Percentiles rank a stretch among this genome's conserved stretches.
Conservation (phyloP, 139 green algal genomes). For the Ulvella scutata region DNA sequence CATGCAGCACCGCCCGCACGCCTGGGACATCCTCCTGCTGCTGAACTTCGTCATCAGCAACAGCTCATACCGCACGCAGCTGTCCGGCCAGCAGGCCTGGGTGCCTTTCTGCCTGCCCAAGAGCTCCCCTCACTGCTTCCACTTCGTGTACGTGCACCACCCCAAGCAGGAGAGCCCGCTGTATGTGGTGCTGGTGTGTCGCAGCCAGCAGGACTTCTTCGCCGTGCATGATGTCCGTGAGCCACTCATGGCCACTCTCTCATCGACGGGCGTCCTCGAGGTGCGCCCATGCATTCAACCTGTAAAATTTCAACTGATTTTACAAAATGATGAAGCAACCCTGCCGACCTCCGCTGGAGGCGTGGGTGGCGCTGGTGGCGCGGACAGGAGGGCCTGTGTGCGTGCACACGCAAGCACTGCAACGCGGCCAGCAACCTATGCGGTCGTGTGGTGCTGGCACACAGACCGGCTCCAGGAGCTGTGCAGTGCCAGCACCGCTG, state of each 20-base stretch:
- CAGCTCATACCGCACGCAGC: not conserved
- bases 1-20: not conserved
- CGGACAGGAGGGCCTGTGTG: too few relatives aligned
- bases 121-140: constrained; percentile 1
- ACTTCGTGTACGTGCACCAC: constrained; percentile 1
- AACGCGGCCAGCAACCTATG: too few relatives aligned
- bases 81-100: not conserved
- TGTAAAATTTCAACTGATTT: too few relatives aligned
- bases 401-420: too few relatives aligned
- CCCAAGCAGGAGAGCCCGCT: not conserved
- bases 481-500: too few relatives aligned
- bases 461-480: too few relatives aligned
- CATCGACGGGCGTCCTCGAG: not conserved
- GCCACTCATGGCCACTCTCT: not conserved
- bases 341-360: too few relatives aligned
- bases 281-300: too few relatives aligned
- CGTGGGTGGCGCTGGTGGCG: too few relatives aligned
- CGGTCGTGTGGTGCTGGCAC: too few relatives aligned
- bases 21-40: not conserved
- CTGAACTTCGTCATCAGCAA: not conserved
- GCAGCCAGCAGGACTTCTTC: not conserved
- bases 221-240: not conserved
- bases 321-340: too few relatives aligned
- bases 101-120: constrained; percentile 1
- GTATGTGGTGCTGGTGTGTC: not conserved